These are phyloP conservation scores for Neurospora hispaniola DNA, from an alignment of 495 filamentous ascomycete species.

Conservation along the genomic window DNA sequence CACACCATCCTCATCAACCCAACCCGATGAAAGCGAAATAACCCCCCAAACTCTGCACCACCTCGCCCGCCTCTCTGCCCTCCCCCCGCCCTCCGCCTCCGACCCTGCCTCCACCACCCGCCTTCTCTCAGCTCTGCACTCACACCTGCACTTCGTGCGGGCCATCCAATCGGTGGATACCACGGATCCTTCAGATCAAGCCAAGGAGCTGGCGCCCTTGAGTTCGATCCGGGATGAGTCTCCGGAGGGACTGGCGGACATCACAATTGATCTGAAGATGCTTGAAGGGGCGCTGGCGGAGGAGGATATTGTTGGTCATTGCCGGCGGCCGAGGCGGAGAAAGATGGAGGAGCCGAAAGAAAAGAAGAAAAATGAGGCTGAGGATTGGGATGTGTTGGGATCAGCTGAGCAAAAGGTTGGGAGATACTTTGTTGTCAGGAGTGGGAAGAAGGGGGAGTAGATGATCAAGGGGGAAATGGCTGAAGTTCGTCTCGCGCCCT, in stretches of 20 bases:
- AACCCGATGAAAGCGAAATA: slow-evolving; percentile 20
- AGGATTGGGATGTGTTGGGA: slow-evolving; percentile 60
- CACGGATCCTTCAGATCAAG: slow-evolving; percentile 18
- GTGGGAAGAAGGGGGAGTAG: slow-evolving; percentile 21
- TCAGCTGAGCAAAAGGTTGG: slow-evolving; percentile 56
- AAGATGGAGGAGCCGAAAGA: slow-evolving; percentile 12
- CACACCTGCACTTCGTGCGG: slow-evolving; percentile 82
- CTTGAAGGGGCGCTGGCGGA: slow-evolving; percentile 26
- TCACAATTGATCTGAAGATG: slow-evolving; percentile 30
- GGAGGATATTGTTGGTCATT: slow-evolving; percentile 36
- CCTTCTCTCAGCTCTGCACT: slow-evolving; percentile 63
- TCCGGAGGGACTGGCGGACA: slow-evolving; percentile 27
- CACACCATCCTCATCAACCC: slow-evolving; percentile 12
- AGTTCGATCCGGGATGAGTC: slow-evolving; percentile 77
- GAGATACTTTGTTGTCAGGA: slow-evolving; percentile 73
- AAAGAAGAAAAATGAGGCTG: slow-evolving; percentile 21
- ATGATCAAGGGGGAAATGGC: background rate
- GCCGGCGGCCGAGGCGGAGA: slow-evolving; percentile 32
- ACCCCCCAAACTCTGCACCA: slow-evolving; percentile 52
- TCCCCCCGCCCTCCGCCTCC: slow-evolving; percentile 53
- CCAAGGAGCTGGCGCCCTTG: slow-evolving; percentile 49
- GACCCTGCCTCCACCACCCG: slow-evolving; percentile 37
- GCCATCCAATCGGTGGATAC: slow-evolving; percentile 77
- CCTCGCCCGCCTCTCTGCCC: slow-evolving; percentile 81
- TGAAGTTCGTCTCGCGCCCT: background rate